Conservation (phyloP, 352 stramenopile genomes). For the Discostella stelligera region DNA sequence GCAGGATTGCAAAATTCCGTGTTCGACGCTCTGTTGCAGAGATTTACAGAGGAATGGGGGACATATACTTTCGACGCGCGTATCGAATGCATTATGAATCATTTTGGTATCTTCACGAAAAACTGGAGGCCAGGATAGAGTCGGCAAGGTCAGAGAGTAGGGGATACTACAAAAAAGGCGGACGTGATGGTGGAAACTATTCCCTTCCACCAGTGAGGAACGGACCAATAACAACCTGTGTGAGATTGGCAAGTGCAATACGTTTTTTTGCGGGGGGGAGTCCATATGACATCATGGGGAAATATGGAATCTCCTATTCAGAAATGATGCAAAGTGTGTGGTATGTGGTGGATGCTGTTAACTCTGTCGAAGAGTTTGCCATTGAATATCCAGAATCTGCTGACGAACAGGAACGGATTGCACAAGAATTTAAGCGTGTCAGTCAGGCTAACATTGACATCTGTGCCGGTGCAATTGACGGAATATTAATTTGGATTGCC, state of each 20-base stretch:
- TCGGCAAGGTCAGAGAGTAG: not conserved
- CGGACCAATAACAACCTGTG: constrained; percentile 18
- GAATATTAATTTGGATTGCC: constrained; percentile 11
- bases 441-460: constrained; percentile 18
- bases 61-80: not conserved
- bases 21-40: not conserved
- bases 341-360: constrained; percentile 40
- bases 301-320: constrained; percentile 19
- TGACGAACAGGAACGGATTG: constrained; percentile 41
- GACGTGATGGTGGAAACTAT: not conserved
- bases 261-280: constrained; percentile 34
- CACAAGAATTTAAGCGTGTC: constrained; percentile 32
- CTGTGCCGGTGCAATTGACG: constrained; percentile 49
- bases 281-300: constrained; percentile 21
- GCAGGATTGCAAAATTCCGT: too few species aligned
- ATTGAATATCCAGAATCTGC: constrained; percentile 31
- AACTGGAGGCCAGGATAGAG: not conserved
- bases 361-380: constrained; percentile 21
- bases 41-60: not conserved
- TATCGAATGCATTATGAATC: constrained; percentile 7
- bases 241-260: not conserved
- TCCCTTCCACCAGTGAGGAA: constrained; percentile 13
- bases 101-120: not conserved
- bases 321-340: constrained; percentile 27
- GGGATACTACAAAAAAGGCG: not conserved